phyloP scores from a whole-genome alignment of 805 yeast genomes.

The Candida suzukii region DNA sequence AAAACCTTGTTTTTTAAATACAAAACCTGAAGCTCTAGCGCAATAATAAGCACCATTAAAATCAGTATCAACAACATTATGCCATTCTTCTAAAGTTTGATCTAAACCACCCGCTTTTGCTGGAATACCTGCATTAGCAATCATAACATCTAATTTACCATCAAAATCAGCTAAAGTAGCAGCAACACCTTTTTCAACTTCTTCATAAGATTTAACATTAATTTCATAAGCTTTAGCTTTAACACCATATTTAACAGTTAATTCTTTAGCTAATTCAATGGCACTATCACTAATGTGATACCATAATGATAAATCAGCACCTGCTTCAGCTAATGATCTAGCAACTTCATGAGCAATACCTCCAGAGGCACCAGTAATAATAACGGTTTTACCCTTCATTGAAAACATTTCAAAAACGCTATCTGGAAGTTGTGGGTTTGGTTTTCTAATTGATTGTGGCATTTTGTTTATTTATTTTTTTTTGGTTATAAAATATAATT shows the following conservation, averaged over 20 bases:
- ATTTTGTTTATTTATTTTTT: too few relatives aligned
- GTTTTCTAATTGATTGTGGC: conserved; percentile 10
- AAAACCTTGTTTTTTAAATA: conserved; percentile 34
- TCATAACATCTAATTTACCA: conserved; percentile 27
- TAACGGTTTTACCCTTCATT: conserved; percentile 29
- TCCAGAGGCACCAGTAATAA: conserved; percentile 27
- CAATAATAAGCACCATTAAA: conserved; percentile 38
- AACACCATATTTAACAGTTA: conserved; percentile 30
- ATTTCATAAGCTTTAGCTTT: conserved; percentile 12
- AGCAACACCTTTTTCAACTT: conserved; percentile 5
- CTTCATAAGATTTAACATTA: conserved; percentile 20
- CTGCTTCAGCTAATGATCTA: conserved; percentile 28
- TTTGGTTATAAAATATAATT: too few relatives aligned
- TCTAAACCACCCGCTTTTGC: conserved; percentile 16
- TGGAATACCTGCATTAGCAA: conserved; percentile 27
- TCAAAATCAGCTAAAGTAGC: conserved; percentile 17
- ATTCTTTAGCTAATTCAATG: conserved; percentile 15
- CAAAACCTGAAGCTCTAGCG: conserved; percentile 35
- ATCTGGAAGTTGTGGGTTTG: conserved; percentile 8
- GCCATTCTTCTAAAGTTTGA: conserved; percentile 8
- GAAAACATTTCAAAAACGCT: conserved; percentile 25
- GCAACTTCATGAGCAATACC: conserved; percentile 30
- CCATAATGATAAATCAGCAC: conserved; percentile 29
- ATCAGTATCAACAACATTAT: conserved; percentile 36
- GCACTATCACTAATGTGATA: conserved; percentile 23